Base-by-base conservation (phyloP, 164 flowering plant genomes). In the Vitis cinerea region DNA sequence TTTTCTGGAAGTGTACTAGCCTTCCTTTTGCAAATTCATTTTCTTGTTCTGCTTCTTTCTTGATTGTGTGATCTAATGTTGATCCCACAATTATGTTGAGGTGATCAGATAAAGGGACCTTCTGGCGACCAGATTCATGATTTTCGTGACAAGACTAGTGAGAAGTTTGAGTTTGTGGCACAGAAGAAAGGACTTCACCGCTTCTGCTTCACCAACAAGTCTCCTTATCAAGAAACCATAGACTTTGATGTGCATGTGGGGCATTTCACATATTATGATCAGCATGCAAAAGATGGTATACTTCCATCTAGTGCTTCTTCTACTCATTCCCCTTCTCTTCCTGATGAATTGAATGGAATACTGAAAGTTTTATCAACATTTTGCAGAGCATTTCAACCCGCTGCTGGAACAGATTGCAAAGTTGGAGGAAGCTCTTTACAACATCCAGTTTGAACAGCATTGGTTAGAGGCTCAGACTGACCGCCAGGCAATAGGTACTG, bases 381-480 rank as follows among this genome's bases (percentile, higher is more conserved):
- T 11, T 77, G 74, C 91, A 93, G 99, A 96, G 85, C 98, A 96
- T 81, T 79, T 96, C 72, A 85, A 76, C 50, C 98, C 99, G 19
- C 80, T 96, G 79, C 64, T 91, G 71, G 97, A 93, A 44, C 92
- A 93, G 70, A 90, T 96, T 53, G 76, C 85, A 2, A 93, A 93
- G 77, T 73, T 93, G 63, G 97, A 89, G 75, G 97, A 91, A 64
- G 95, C 97, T 64, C 88, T 96, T 63, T 89, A 93, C 81, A 91
- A 91, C 73, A 85, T 96, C 72, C 98, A 93, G 73, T 96, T 91
- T 71, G 98, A 91, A 70, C 99, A 96, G 77, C 98, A 91, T 70
- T 96, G 98, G 98, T 80, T 96, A 10, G 95, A 90, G 82, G 99
- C 99, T 69, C 90, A 91, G 83, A 96, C 98, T 50, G 95, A 93